These are phyloP conservation scores for Onygena corvina DNA, from an alignment of 2,329 filamentous ascomycete genomes.

Conservation along the genomic window DNA sequence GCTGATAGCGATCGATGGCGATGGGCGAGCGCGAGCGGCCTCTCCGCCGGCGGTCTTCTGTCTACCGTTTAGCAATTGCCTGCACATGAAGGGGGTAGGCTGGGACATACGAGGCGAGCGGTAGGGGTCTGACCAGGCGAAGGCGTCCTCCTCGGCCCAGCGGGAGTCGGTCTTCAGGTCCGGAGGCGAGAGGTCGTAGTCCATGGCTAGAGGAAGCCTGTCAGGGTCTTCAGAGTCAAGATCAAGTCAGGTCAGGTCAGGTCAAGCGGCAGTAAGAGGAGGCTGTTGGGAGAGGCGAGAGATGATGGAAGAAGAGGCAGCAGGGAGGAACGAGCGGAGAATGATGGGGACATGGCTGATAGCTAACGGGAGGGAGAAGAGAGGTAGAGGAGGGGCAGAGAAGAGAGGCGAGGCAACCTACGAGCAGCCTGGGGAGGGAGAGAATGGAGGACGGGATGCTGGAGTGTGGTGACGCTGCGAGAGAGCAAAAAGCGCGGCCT, in stretches of 20 bases:
- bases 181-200: conserved; percentile 32
- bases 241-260: neutral
- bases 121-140: conserved; percentile 31
- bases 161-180: conserved; percentile 22
- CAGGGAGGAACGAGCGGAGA: conserved; percentile 16
- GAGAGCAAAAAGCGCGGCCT: too few species aligned
- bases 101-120: conserved; percentile 35
- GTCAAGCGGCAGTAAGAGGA: conserved; percentile 17
- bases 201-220: neutral
- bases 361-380: conserved; percentile 4
- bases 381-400: conserved; percentile 13
- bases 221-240: conserved; percentile 1
- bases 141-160: conserved; percentile 32
- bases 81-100: neutral
- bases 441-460: neutral
- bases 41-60: conserved; percentile 32
- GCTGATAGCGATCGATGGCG: conserved; percentile 53
- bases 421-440: conserved; percentile 29
- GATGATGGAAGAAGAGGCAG: conserved; percentile 14
- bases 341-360: conserved; percentile 11
- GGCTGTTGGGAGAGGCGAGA: conserved; percentile 15
- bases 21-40: conserved; percentile 49
- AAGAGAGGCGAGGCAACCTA: conserved; percentile 31
- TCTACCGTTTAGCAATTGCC: conserved; percentile 5
- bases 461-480: too few species aligned